Percentiles rank a stretch among this genome's conserved stretches.
Evolutionary conservation across 768 basidiomycete genomes (phyloP).

Genomic region (Mycena galericulata): DNA sequence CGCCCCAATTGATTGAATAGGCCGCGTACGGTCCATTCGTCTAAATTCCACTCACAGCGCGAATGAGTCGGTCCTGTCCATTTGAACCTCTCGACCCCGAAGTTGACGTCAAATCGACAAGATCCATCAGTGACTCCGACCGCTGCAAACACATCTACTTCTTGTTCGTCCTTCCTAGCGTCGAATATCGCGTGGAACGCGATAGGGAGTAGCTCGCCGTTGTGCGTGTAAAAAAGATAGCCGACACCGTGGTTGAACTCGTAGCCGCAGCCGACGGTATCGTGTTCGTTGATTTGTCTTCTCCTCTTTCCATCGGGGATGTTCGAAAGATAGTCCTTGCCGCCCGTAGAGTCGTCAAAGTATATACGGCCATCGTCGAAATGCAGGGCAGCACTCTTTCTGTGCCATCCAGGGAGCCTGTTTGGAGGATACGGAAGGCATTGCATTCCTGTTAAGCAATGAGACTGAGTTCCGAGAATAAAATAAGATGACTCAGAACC

Average conservation of each 20-base stretch:
- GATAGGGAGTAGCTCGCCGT: slow-evolving; percentile 21
- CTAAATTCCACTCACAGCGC: neutral
- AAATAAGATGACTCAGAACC: neutral
- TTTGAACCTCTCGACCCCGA: slow-evolving; percentile 15
- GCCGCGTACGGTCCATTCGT: slow-evolving; percentile 20
- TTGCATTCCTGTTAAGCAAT: slow-evolving; percentile 28
- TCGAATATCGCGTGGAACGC: slow-evolving; percentile 27
- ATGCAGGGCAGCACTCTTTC: slow-evolving; percentile 28
- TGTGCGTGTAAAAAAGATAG: slow-evolving; percentile 29
- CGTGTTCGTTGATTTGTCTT: neutral
- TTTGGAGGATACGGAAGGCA: slow-evolving; percentile 31
- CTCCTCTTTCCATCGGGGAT: neutral
- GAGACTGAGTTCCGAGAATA: neutral
- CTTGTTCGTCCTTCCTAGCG: neutral
- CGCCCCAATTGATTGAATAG: slow-evolving; percentile 20
- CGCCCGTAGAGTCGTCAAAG: slow-evolving; percentile 29
- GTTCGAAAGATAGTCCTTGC: slow-evolving; percentile 24
- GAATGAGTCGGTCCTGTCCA: slow-evolving; percentile 14
- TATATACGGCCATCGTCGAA: slow-evolving; percentile 30
- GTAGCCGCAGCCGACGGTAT: slow-evolving; percentile 28
- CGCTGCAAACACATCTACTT: slow-evolving; percentile 28
- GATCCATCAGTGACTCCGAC: slow-evolving; percentile 27
- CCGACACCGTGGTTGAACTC: slow-evolving; percentile 19
- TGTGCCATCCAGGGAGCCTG: slow-evolving; percentile 30
- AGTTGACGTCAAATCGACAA: slow-evolving; percentile 23